Evolutionary conservation across 2,329 filamentous ascomycete species (phyloP), one percentile per base, ranked within the genome.

Genomic region (Orbilia ellipsospora): DNA sequence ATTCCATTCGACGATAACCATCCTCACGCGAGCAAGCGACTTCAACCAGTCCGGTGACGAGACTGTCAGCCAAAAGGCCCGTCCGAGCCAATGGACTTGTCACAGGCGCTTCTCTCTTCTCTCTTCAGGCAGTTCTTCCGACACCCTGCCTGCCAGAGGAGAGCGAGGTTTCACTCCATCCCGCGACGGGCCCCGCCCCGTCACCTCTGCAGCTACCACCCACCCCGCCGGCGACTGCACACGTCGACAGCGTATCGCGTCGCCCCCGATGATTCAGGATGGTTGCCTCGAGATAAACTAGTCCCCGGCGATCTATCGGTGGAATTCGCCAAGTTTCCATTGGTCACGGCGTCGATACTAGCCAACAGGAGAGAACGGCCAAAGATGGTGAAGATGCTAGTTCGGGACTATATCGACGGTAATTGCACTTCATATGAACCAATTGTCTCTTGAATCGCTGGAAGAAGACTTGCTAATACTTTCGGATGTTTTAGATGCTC

Each of bases 381-480:
- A 52, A 88, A 88, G 80, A 88, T 91, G 82, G 94, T 97, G 78
- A 97, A 97, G 87, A 99, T 99, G 95, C 84, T 97, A 80, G 92
- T 96, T 81, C 88, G 96, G 78, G 96, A 99, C 85, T 99, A 99
- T 81, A 95, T 99, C 81, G 95, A 99, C 82, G 94, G 92, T 93
- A 81, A 78, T 82, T 82, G 20, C 23, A n/a, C n/a, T n/a, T n/a
- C n/a, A n/a, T n/a, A n/a, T n/a, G n/a, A n/a, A n/a, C n/a, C n/a
- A 36, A 36, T 36, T 10, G 31, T 6, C 8, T 36, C 31, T 36
- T 36, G 31, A 36, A 36, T 6, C 5, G 10, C 31, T 10, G 5
- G 1, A 10, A 36, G 31, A 36, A 36, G 8, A 36, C 10, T 6
- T 36, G 31, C 31, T 36, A 4, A 36, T 36, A 36, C 10, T 36